phyloP scores from a whole-genome alignment of 2,329 filamentous ascomycete genomes.

The Xylariaceae sp. region DNA sequence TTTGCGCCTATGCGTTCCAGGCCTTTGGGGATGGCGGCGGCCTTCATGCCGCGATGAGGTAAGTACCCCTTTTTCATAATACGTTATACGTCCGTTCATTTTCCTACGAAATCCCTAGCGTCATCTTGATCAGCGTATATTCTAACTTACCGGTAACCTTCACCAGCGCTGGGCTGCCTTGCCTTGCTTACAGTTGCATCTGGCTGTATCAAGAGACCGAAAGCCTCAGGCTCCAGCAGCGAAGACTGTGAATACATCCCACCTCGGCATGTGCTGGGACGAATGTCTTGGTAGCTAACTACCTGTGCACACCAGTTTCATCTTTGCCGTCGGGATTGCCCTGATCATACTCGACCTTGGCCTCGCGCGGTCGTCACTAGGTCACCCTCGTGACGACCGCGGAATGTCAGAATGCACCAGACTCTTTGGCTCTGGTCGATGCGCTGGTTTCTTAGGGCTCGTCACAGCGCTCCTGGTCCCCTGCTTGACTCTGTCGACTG shows the following conservation, averaged over 20 bases:
- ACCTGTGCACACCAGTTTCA: not conserved
- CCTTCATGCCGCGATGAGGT: not conserved
- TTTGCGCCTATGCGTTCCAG: not conserved
- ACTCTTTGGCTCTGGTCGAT: not conserved
- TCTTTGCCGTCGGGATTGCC: not conserved
- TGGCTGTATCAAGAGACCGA: not conserved
- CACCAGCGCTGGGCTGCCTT: not conserved
- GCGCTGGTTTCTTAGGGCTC: not conserved
- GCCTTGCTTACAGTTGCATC: not conserved
- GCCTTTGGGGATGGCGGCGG: not conserved
- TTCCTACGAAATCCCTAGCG: too few relatives aligned
- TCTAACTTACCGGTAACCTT: too few relatives aligned
- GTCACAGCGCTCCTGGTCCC: not conserved
- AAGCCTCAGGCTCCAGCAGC: not conserved
- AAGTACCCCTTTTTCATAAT: not conserved
- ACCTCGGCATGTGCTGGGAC: not conserved
- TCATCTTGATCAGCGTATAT: too few relatives aligned
- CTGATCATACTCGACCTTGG: not conserved
- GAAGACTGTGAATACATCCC: not conserved
- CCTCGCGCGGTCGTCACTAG: not conserved
- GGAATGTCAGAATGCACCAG: not conserved
- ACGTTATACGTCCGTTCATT: too few relatives aligned
- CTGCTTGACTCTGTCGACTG: not conserved
- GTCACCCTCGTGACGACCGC: too few relatives aligned
- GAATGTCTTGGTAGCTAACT: not conserved